Conservation (phyloP, 225 moss, liverwort and hornwort genomes). For the Pseudoscleropodium purum region DNA sequence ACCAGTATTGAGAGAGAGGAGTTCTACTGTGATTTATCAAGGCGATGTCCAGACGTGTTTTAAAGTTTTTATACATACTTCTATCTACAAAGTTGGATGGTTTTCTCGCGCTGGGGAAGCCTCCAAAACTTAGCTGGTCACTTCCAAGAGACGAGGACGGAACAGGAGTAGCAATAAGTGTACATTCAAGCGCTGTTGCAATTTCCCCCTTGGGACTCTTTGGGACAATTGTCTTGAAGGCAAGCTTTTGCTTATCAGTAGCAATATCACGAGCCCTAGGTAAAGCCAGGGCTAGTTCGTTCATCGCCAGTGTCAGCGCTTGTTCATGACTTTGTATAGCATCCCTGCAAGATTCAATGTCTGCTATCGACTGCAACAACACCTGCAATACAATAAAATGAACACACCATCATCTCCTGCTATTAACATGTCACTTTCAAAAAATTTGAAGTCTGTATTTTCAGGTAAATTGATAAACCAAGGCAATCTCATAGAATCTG, state of each 20-base stretch:
- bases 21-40: constrained; percentile 35
- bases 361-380: constrained; percentile 47
- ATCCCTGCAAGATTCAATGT: constrained; percentile 40
- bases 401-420: neutral
- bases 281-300: constrained; percentile 57
- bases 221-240: neutral
- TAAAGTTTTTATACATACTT: neutral
- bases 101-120: neutral
- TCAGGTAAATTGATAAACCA: neutral
- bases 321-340: constrained; percentile 41
- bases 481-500: neutral
- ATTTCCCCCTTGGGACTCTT: neutral
- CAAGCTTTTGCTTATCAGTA: neutral
- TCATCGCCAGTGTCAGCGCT: constrained; percentile 53
- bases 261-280: constrained; percentile 34
- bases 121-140: constrained; percentile 45
- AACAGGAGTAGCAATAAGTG: constrained; percentile 28
- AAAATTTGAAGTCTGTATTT: neutral
- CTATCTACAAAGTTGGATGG: neutral
- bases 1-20: constrained; percentile 71
- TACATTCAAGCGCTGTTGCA: constrained; percentile 20
- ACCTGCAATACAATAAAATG: constrained; percentile 20
- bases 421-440: neutral
- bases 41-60: constrained; percentile 25
- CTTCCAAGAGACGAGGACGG: constrained; percentile 10